Evolutionary conservation across 192 early-diverging fungal species (phyloP), one percentile per base, ranked within the genome.

Genomic region (Jimgerdemannia lactiflua): DNA sequence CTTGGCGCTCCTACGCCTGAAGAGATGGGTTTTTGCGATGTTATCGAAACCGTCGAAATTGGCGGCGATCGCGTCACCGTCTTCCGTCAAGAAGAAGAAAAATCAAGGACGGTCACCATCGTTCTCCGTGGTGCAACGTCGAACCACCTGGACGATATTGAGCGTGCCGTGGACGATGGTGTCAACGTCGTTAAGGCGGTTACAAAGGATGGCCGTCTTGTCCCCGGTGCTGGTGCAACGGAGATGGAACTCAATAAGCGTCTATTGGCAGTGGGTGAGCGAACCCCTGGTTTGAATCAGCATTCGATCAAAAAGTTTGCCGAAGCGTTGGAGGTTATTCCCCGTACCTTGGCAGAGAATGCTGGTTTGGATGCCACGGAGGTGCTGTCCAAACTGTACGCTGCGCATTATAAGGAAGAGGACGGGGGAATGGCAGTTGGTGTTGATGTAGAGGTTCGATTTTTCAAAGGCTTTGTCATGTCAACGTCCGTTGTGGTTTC

Each of bases 241-340:
- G 97, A 99, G 77, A 97, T 97, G 89, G 97, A 97, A 81, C 83
- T 99, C 59, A 89, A 92, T 59, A 91, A 93, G 43, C 90, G 88
- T 64, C 87, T 99, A 70, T 87, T 90, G 68, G 83, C 85, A 64
- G 86, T 93, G 1, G 96, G 91, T 42, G 95, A 97, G 76, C 93
- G 91, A 84, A 98, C 96, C 4, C 89, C 96, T 64, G 97, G 97
- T 43, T 99, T 98, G 93, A 95, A 98, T 77, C 91, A 94, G 39
- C 95, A 98, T 78, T 99, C 97, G 80, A 97, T 98, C 91, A 91
- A 95, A 80, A 96, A 94, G 6, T 99, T 97, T 87, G 96, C 98
- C 41, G 95, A 97, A 77, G 96, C 98, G 4, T 83, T 99, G 64
- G 98, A 99, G 81, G 92, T 99, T 20, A 98, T 99, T 70, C 98